Base-by-base conservation (phyloP, 805 yeast species). In the Candida michaelii region DNA sequence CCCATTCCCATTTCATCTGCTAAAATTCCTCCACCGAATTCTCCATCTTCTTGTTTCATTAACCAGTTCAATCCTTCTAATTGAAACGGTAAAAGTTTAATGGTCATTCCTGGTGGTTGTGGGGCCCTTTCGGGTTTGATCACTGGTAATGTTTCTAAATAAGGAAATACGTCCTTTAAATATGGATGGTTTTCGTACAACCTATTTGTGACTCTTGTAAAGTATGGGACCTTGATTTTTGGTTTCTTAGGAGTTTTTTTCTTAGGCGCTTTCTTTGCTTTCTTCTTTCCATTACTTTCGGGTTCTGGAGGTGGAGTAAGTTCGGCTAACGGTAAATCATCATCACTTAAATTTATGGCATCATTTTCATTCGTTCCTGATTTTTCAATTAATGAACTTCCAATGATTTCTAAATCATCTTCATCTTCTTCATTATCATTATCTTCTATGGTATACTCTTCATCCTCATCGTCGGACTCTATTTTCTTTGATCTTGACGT, bases 1-100 rank as follows among this genome's bases (percentile, higher is more conserved):
- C 99, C 99, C 98, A 93, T 91, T 27, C 99, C 99, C 99, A 93
- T 93, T 64, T 93, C 99, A 69, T 93, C 99, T 4, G 99, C 98
- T 36, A 93, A 69, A 8, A 93, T 83, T 12, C 98, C 99, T 18
- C 99, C 99, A 12, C 77, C 73, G 62, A 85, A 91, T 32, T 72
- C 75, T 17, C 86, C 73, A 16, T 80, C 81, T 57, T 91, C 98
- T 64, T 91, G 98, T 37, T 79, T 73, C 11, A 78, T 52, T 46
- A 93, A 73, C 99, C 99, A 93, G 54, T 85, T 78, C 36, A 93
- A 69, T 14, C 99, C 99, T 67, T 93, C 99, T 12, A 80, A 69
- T 64, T 93, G 99, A 64, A 93, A 93, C 1, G 97, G 98, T 21
- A 93, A 69, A 29, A 93, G 63, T 21, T 73, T 74, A 35, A 89